Percentiles rank a stretch among this genome's conserved stretches.
phyloP scores from a whole-genome alignment of 2,329 filamentous ascomycete species.

The Setomelanomma holmii region DNA sequence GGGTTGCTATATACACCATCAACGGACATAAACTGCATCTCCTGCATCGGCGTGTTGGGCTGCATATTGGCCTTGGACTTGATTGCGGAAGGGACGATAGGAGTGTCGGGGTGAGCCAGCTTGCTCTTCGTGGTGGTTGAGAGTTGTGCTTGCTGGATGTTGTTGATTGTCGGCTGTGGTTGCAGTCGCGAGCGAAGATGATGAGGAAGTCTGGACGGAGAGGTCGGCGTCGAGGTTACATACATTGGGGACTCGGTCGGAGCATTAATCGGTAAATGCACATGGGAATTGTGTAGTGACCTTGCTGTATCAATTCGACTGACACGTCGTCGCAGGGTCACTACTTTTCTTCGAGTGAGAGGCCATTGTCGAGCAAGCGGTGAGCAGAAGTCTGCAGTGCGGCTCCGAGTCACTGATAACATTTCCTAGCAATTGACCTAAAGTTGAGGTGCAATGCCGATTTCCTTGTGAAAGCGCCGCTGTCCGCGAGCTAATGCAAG shows the following conservation, averaged over 20 bases:
- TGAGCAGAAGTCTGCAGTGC: neutral
- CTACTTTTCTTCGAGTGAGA: neutral
- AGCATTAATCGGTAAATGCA: neutral
- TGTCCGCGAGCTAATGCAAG: constrained; percentile 3
- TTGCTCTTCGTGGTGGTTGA: neutral
- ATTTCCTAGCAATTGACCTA: neutral
- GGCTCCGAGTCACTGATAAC: constrained; percentile 5
- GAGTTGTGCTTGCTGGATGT: neutral
- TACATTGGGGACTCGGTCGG: neutral
- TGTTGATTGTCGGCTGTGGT: neutral
- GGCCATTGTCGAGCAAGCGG: neutral
- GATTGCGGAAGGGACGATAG: neutral
- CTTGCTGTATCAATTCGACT: neutral
- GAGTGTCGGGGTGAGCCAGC: neutral
- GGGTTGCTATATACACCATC: constrained; percentile 5
- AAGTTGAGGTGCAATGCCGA: neutral
- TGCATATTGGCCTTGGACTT: neutral
- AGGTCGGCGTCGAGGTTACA: neutral
- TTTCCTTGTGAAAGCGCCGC: constrained; percentile 13
- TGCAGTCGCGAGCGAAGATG: neutral
- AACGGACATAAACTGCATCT: neutral
- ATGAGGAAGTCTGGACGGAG: neutral
- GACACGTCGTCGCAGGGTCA: neutral
- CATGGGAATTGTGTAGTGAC: neutral
- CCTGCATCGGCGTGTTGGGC: neutral